Conservation (phyloP, 495 filamentous ascomycete genomes). For the Trichoderma parareesei region DNA sequence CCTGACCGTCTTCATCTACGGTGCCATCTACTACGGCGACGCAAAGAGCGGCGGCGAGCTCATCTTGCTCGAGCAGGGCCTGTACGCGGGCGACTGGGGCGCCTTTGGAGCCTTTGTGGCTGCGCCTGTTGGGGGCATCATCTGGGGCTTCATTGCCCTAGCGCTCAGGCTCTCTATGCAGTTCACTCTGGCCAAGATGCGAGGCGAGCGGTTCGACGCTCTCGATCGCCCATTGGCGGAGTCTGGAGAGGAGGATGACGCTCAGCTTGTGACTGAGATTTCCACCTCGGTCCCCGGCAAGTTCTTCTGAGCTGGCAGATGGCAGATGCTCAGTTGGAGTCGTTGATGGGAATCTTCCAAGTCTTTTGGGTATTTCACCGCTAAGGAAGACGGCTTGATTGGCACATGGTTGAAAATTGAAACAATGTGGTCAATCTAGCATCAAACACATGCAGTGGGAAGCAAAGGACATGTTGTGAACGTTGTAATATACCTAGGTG, state of each 20-base stretch:
- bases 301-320: conserved; percentile 36
- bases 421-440: too few species aligned
- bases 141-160: conserved; percentile 58
- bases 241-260: conserved; percentile 21
- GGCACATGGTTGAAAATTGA: too few species aligned
- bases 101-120: conserved; percentile 72
- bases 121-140: conserved; percentile 60
- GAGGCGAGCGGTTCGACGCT: conserved; percentile 50
- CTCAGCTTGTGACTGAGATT: conserved; percentile 20
- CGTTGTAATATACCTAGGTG: too few species aligned
- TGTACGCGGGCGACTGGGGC: conserved; percentile 66
- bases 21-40: conserved; percentile 59
- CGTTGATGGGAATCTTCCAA: too few species aligned
- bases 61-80: conserved; percentile 57
- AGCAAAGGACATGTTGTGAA: too few species aligned
- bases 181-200: conserved; percentile 41
- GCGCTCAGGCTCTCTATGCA: conserved; percentile 44
- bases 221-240: conserved; percentile 46
- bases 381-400: too few species aligned
- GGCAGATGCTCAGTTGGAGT: too few species aligned
- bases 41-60: conserved; percentile 55
- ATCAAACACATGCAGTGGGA: too few species aligned
- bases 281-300: conserved; percentile 38
- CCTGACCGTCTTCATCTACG: conserved; percentile 67
- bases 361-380: too few species aligned